A percentile compares a stretch with the other conserved stretches of the same genome.
phyloP scores from a whole-genome alignment of 2,329 filamentous ascomycete genomes.

The Diplodia sapinea region DNA sequence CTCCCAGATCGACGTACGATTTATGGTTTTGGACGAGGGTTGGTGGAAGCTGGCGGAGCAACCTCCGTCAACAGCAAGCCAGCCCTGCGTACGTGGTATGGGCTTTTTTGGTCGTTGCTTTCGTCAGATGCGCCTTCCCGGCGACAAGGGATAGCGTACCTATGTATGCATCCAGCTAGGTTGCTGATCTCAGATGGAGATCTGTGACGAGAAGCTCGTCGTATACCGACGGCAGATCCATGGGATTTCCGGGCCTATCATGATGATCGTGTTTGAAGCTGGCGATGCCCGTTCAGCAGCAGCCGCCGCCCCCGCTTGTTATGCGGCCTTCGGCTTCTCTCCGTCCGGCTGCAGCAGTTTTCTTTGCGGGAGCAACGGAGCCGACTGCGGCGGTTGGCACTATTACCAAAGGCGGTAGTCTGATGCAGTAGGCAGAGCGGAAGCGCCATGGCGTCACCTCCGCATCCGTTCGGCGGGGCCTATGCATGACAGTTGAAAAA shows the following conservation, averaged over 20 bases:
- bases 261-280: too few relatives aligned
- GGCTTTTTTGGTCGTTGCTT: not conserved
- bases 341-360: not conserved
- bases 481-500: not conserved
- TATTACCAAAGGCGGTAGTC: not conserved
- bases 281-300: too few relatives aligned
- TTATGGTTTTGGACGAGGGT: not conserved
- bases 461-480: not conserved
- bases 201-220: too few relatives aligned
- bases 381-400: not conserved
- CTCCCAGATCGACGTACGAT: not conserved
- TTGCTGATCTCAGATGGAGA: too few relatives aligned
- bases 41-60: not conserved
- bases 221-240: too few relatives aligned
- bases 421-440: not conserved
- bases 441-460: constrained; percentile 24
- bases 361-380: not conserved
- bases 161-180: too few relatives aligned
- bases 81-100: not conserved
- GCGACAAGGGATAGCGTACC: too few relatives aligned
- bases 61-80: not conserved
- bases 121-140: too few relatives aligned
- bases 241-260: too few relatives aligned
- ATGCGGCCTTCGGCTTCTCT: too few relatives aligned
- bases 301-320: too few relatives aligned